These are phyloP conservation scores for Saccharomyces uvarum DNA, from an alignment of 1,139 yeast species.

Conservation along the genomic window DNA sequence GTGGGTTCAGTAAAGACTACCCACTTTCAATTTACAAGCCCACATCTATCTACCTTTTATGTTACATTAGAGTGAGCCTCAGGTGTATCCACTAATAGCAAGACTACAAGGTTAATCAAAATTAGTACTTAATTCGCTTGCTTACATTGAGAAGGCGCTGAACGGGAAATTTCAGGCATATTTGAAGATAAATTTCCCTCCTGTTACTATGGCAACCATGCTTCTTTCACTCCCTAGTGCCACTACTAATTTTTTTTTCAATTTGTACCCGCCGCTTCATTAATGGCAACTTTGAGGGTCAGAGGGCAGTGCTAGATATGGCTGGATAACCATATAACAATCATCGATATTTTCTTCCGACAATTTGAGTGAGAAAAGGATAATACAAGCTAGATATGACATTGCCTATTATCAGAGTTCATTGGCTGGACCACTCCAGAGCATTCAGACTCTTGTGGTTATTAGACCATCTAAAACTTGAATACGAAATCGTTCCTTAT, in stretches of 20 bases:
- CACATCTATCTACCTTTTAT: background rate
- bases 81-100: background rate
- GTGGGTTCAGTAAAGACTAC: background rate
- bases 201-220: background rate
- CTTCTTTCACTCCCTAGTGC: background rate
- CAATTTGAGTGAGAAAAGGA: background rate
- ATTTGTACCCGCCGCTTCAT: background rate
- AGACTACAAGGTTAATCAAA: background rate
- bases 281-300: background rate
- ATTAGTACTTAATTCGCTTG: too few species aligned
- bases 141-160: background rate
- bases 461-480: constrained; percentile 44
- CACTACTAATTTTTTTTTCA: background rate
- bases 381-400: constrained; percentile 7
- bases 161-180: too few species aligned
- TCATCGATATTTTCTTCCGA: background rate
- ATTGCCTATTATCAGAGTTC: constrained; percentile 21
- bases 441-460: constrained; percentile 50
- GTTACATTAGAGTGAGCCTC: background rate
- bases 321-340: background rate
- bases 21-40: background rate
- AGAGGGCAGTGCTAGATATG: background rate
- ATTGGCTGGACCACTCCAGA: constrained; percentile 47
- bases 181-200: background rate
- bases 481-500: constrained; percentile 45